Evolutionary conservation across 768 basidiomycete genomes (phyloP), one percentile per base, ranked within the genome.

Genomic region (Leccinum subtestaceum): DNA sequence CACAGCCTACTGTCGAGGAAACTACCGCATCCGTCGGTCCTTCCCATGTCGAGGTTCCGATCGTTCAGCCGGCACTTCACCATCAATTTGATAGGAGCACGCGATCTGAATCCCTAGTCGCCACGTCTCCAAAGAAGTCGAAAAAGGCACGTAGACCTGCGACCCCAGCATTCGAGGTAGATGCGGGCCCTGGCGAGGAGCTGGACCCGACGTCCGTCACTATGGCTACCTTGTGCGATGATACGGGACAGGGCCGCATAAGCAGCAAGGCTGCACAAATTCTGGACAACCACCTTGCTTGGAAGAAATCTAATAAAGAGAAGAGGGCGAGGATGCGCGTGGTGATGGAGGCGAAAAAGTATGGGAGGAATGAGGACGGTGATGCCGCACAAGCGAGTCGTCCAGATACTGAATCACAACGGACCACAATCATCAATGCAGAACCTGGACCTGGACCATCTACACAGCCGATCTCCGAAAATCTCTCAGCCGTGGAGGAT

Each of bases 121-220:
- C 60, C 21, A 53, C 63, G 8, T 53, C 56, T 32, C 48, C 69
- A 2, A 76, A 78, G 49, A 81, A 77, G 65, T 67, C 71, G 23
- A 70, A 70, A 25, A 72, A 70, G 46, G 23, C 53, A 6, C 76
- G 82, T 19, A 78, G 75, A 38, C 80, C 81, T 2, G 81, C 83
- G 8, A 74, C 81, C 7, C 84, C 85, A 15, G 78, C 76, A 1
- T 87, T 83, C 60, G 84, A 86, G 67, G 75, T 80, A 25, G 76
- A 80, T 54, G 84, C 83, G 0, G 82, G 84, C 67, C 86, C 88
- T 5, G 89, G 89, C 21, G 89, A 89, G 67, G 86, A 88, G 34
- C 74, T 93, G 50, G 91, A 93, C 63, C 91, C 91, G n/a, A 92
- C 90, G 0, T 76, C 82, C 8, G 76, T 89, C n/a, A 92, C 90